These are phyloP conservation scores for Verticillium alfalfae DNA, from an alignment of 2,329 filamentous ascomycete species.

Conservation along the genomic window DNA sequence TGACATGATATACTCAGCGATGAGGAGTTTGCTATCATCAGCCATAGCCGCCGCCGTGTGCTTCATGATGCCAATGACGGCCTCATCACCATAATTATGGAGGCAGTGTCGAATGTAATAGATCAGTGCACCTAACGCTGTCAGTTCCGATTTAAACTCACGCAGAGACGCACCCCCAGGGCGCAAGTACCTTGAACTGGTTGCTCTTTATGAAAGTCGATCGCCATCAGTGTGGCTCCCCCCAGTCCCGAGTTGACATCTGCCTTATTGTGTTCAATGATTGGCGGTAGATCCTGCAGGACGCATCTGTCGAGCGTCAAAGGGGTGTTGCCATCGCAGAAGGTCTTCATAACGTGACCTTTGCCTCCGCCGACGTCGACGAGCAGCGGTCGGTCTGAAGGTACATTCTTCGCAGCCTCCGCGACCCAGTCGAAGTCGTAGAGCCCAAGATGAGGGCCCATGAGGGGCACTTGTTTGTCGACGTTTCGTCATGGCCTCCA, in stretches of 20 bases:
- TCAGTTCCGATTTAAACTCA: neutral
- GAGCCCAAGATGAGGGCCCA: slow-evolving; percentile 17
- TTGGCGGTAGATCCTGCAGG: slow-evolving; percentile 22
- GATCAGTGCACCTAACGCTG: slow-evolving; percentile 21
- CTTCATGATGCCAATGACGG: slow-evolving; percentile 22
- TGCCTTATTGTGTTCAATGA: slow-evolving; percentile 18
- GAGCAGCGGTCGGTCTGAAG: slow-evolving; percentile 14
- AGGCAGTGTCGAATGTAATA: slow-evolving; percentile 31
- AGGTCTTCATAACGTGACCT: slow-evolving; percentile 17
- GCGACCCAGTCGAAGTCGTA: slow-evolving; percentile 26
- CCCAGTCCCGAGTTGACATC: slow-evolving; percentile 9
- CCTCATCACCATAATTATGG: slow-evolving; percentile 29
- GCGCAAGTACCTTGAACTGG: slow-evolving; percentile 8
- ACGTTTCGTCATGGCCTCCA: slow-evolving; percentile 22
- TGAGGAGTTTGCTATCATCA: slow-evolving; percentile 23
- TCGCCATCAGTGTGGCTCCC: slow-evolving; percentile 13
- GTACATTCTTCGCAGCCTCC: neutral
- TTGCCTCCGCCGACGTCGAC: slow-evolving; percentile 28
- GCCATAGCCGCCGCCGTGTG: slow-evolving; percentile 22
- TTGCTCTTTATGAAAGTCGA: slow-evolving; percentile 23
- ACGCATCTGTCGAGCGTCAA: slow-evolving; percentile 20
- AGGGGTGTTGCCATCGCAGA: slow-evolving; percentile 16
- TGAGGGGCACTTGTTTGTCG: slow-evolving; percentile 17
- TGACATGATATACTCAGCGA: slow-evolving; percentile 23
- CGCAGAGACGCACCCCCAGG: too few species aligned